Base-by-base conservation (phyloP, 768 basidiomycete species). In the Hypholoma fasciculare region DNA sequence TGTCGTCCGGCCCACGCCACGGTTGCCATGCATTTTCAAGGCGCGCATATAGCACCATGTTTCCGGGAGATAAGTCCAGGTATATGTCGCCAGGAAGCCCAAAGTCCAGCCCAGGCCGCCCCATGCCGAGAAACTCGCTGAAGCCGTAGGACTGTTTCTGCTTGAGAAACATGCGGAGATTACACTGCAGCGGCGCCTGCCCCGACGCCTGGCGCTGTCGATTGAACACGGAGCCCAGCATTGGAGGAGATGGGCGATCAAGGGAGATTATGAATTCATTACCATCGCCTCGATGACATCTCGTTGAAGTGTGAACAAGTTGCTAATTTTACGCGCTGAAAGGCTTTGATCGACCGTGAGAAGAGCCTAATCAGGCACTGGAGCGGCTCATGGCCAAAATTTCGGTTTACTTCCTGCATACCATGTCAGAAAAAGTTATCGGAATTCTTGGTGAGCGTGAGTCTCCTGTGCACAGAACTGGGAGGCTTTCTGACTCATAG, bases 381-480 rank as follows among this genome's bases (percentile, higher is more conserved):
- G 23, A 23, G 30, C 30, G 42, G 42, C n/a, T 14, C 12, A 20
- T 43, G 11, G 20, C 20, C 42, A n/a, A 43, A 43, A 43, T n/a
- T 43, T 43, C 42, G 42, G 42, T 14, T 14, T 14, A 6, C 30
- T 43, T n/a, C 42, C 42, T 43, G 42, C 42, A 43, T 23, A 16
- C 46, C 14, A 52, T 52, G 81, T 67, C 74, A 27, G 74, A 77
- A 36, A 80, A 79, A 60, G 69, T 77, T 40, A 76, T 84, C 38
- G 82, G 82, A 46, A 76, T 84, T 23, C 76, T 84, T 52, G 82
- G 82, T 82, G 71, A 61, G 81, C 71, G 79, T 82, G 69, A 62
- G 77, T 72, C 17, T 20, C 20, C 14, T n/a, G 4, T 19, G 9
- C 7, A 12, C 4, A 40, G 47, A 43, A 39, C 8, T 37, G 16